phyloP scores from a whole-genome alignment of 306 rosid species.

The Malus sieversii region DNA sequence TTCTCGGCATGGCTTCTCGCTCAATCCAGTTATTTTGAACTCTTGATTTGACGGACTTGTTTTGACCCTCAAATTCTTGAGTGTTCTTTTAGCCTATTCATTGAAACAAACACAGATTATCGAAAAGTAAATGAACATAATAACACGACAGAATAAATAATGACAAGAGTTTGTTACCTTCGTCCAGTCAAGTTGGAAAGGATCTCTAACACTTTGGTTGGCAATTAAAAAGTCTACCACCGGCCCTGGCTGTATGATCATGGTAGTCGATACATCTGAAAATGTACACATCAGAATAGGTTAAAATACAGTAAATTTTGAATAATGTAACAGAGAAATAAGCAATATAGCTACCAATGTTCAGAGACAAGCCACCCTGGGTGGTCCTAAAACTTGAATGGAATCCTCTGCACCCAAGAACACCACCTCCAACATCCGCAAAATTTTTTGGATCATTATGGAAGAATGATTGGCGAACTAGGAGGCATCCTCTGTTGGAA shows the following conservation, averaged over 20 bases:
- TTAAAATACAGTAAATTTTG: not conserved
- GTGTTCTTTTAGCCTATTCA: constrained; percentile 67
- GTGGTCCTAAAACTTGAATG: constrained; percentile 91
- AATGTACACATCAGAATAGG: not conserved
- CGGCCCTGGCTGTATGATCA: constrained; percentile 82
- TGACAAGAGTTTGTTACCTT: constrained; percentile 42
- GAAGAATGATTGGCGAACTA: constrained; percentile 81
- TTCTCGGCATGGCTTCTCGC: constrained; percentile 68
- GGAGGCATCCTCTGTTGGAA: constrained; percentile 79
- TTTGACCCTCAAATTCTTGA: constrained; percentile 73
- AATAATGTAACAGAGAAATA: not conserved
- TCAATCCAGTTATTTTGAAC: constrained; percentile 79
- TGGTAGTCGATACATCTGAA: constrained; percentile 87
- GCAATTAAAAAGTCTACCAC: constrained; percentile 79
- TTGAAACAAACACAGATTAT: not conserved
- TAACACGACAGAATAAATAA: not conserved
- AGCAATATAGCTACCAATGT: constrained; percentile 44
- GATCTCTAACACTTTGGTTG: constrained; percentile 73
- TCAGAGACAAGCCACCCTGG: constrained; percentile 76
- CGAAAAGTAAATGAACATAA: not conserved
- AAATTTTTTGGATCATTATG: constrained; percentile 57
- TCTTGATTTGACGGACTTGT: constrained; percentile 63
- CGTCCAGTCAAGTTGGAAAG: constrained; percentile 61
- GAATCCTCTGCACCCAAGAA: constrained; percentile 81
- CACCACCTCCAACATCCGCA: constrained; percentile 83